phyloP scores from a whole-genome alignment of 352 stramenopile genomes.

The Discostella stelligera region DNA sequence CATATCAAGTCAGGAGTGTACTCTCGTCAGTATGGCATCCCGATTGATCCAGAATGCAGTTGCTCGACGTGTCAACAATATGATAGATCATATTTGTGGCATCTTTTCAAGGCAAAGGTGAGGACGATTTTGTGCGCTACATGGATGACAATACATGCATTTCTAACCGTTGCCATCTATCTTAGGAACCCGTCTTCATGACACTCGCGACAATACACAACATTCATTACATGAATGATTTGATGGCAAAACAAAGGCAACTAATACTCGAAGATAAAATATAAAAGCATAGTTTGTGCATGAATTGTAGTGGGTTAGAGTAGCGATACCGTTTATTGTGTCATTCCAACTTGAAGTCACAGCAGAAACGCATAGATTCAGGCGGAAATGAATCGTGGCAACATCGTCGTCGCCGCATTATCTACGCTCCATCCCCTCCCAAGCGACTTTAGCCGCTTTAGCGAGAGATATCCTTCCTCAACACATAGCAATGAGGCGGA shows the following conservation, averaged over 20 bases:
- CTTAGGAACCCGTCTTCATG: slow-evolving; percentile 71
- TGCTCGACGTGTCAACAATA: slow-evolving; percentile 80
- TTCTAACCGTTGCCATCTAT: not conserved
- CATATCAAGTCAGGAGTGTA: slow-evolving; percentile 73
- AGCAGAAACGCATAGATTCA: not conserved
- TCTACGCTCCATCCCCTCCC: not conserved
- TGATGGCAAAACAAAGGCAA: slow-evolving; percentile 77
- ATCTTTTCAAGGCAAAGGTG: slow-evolving; percentile 84
- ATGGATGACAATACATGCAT: not conserved
- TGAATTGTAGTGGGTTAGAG: too few relatives aligned
- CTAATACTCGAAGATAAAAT: slow-evolving; percentile 83
- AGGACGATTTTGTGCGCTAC: not conserved
- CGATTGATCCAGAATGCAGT: slow-evolving; percentile 75
- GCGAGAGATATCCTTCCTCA: slow-evolving; percentile 80
- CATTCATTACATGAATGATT: slow-evolving; percentile 85
- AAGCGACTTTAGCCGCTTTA: not conserved
- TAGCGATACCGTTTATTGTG: too few relatives aligned
- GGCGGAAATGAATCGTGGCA: not conserved
- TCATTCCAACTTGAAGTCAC: not conserved
- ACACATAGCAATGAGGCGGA: slow-evolving; percentile 90
- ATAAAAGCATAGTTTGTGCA: slow-evolving; percentile 38
- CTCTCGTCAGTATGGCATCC: slow-evolving; percentile 59
- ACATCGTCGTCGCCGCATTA: not conserved
- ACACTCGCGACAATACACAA: slow-evolving; percentile 83
- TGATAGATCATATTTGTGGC: slow-evolving; percentile 83